Evolutionary conservation across 2,329 filamentous ascomycete genomes (phyloP).

Genomic region (Balansia obtecta): DNA sequence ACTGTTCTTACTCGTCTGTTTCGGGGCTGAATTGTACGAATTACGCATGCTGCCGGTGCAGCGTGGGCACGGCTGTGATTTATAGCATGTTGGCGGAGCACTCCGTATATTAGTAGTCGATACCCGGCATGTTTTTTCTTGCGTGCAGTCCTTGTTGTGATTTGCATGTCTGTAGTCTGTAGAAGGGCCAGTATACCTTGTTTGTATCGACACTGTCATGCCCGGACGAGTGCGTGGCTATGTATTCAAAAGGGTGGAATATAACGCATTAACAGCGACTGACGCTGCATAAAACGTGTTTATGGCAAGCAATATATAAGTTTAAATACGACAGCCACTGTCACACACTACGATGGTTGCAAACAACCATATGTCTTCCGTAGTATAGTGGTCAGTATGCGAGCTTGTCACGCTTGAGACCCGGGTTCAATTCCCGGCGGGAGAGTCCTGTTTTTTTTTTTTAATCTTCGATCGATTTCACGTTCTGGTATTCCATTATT

Average conservation of each 20-base stretch:
- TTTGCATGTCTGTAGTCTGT: too few relatives aligned
- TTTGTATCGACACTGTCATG: too few relatives aligned
- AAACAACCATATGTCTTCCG: conserved; percentile 14
- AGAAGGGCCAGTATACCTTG: too few relatives aligned
- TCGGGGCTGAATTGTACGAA: conserved; percentile 1
- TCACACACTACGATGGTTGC: conserved; percentile 9
- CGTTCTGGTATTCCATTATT: too few relatives aligned
- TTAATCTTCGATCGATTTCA: not conserved
- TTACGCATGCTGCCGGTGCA: conserved; percentile 6
- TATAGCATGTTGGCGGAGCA: conserved; percentile 9
- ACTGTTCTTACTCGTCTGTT: not conserved
- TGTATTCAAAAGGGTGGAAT: too few relatives aligned
- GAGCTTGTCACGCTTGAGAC: conserved; percentile 14
- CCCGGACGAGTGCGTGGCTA: too few relatives aligned
- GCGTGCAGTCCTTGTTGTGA: not conserved
- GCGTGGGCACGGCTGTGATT: conserved; percentile 3
- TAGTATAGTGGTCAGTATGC: conserved; percentile 21
- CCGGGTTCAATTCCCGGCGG: conserved; percentile 14
- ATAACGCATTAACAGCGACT: too few relatives aligned
- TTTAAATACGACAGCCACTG: too few relatives aligned
- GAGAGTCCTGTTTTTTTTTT: conserved; percentile 6
- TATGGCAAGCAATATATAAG: too few relatives aligned
- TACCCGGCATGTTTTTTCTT: conserved; percentile 17
- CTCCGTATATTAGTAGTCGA: conserved; percentile 19
- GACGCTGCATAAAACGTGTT: too few relatives aligned